These are phyloP conservation scores for Suillus variegatus DNA, from an alignment of 768 basidiomycete species.

Conservation along the genomic window DNA sequence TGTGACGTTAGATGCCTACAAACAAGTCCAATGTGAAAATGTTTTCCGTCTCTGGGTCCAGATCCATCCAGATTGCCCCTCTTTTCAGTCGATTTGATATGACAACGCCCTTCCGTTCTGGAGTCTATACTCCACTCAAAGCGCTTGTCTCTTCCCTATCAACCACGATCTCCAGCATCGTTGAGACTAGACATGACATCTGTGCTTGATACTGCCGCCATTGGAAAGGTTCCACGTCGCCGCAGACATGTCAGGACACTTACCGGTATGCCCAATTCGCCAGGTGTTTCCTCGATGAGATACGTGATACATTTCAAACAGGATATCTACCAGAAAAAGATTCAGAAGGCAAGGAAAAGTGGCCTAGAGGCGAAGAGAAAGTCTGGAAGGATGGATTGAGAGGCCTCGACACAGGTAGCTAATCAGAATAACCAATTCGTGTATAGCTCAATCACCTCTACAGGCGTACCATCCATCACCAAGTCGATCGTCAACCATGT, in stretches of 20 bases:
- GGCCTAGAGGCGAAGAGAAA: conserved; percentile 80
- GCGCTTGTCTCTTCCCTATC: neutral
- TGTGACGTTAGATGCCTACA: too few relatives aligned
- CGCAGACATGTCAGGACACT: conserved; percentile 71
- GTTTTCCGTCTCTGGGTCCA: neutral
- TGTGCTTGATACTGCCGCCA: conserved; percentile 61
- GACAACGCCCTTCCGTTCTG: neutral
- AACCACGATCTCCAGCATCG: neutral
- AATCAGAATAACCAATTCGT: neutral
- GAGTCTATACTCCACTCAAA: neutral
- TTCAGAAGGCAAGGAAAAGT: conserved; percentile 76
- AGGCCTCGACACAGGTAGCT: conserved; percentile 54
- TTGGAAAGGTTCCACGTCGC: conserved; percentile 54
- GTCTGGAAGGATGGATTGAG: conserved; percentile 69
- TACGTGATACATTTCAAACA: conserved; percentile 30
- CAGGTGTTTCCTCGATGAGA: neutral
- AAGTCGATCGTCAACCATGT: conserved; percentile 81
- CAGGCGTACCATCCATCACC: conserved; percentile 65
- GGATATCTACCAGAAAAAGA: conserved; percentile 82
- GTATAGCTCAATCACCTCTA: neutral
- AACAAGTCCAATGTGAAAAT: neutral
- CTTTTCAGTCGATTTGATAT: neutral
- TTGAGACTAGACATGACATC: conserved; percentile 51
- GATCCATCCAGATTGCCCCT: neutral
- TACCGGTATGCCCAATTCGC: conserved; percentile 45